These are phyloP conservation scores for Pseudogymnoascus sp. DNA, from an alignment of 2,329 filamentous ascomycete genomes.

Conservation along the genomic window DNA sequence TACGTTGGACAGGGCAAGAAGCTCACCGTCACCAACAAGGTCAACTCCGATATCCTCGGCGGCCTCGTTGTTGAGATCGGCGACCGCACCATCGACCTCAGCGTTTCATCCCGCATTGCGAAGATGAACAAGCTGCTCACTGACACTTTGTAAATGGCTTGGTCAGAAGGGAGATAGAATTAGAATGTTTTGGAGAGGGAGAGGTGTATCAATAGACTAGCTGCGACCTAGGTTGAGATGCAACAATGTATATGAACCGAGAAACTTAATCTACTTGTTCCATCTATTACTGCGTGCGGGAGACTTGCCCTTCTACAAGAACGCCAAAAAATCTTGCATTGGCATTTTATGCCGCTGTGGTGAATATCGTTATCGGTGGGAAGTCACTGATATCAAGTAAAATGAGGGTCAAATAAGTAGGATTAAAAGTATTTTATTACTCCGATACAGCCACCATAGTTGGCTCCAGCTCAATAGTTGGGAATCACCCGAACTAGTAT, in stretches of 20 bases:
- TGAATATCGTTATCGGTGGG: background rate
- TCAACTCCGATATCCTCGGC: constrained; percentile 90
- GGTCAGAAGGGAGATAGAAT: constrained; percentile 3
- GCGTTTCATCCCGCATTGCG: constrained; percentile 86
- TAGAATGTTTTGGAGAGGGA: background rate
- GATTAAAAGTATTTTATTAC: background rate
- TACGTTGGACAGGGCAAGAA: constrained; percentile 91
- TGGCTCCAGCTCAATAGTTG: constrained; percentile 1
- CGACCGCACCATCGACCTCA: constrained; percentile 96
- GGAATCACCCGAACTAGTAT: background rate
- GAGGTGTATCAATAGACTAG: constrained; percentile 9
- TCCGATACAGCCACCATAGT: background rate
- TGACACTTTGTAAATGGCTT: constrained; percentile 76
- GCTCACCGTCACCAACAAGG: constrained; percentile 92
- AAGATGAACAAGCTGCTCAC: constrained; percentile 99
- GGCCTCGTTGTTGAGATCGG: constrained; percentile 94
- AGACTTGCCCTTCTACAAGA: background rate
- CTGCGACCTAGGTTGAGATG: constrained; percentile 7
- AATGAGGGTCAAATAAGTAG: background rate
- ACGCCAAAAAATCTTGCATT: background rate
- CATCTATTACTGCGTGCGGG: background rate
- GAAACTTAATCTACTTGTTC: background rate
- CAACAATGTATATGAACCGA: constrained; percentile 7
- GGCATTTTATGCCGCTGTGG: background rate
- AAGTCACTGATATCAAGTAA: background rate